phyloP scores from a whole-genome alignment of 2,329 filamentous ascomycete genomes.

The Paecilomyces sp. region DNA sequence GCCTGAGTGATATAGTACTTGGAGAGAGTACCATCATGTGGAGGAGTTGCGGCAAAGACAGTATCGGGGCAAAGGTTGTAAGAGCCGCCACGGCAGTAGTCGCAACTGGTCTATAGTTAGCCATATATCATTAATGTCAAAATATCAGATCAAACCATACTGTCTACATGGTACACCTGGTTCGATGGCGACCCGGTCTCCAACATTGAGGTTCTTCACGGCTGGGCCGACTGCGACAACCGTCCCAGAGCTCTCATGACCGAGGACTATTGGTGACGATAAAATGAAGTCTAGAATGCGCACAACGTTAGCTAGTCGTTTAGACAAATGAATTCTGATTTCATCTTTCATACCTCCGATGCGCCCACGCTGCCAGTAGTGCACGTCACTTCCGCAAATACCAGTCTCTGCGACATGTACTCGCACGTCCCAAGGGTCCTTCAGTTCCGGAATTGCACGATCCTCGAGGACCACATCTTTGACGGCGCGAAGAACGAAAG shows the following conservation, averaged over 20 bases:
- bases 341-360: not conserved
- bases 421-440: slow-evolving; percentile 29
- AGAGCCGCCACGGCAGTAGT: slow-evolving; percentile 33
- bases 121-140: too few species aligned
- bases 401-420: slow-evolving; percentile 40
- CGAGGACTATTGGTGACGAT: slow-evolving; percentile 23
- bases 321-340: not conserved
- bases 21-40: slow-evolving; percentile 42
- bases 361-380: not conserved
- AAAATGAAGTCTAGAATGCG: slow-evolving; percentile 39
- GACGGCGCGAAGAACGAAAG: slow-evolving; percentile 41
- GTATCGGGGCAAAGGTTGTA: slow-evolving; percentile 33
- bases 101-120: slow-evolving; percentile 20
- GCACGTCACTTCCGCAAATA: slow-evolving; percentile 42
- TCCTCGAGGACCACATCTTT: slow-evolving; percentile 41
- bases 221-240: slow-evolving; percentile 26
- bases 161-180: slow-evolving; percentile 38
- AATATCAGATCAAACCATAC: too few species aligned
- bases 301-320: slow-evolving; percentile 14
- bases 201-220: slow-evolving; percentile 36
- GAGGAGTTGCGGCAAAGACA: slow-evolving; percentile 45
- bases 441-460: slow-evolving; percentile 32
- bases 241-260: slow-evolving; percentile 39
- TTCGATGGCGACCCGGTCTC: slow-evolving; percentile 44
- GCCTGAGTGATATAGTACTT: slow-evolving; percentile 42